A percentile compares a stretch with the other conserved stretches of the same genome.
Evolutionary conservation across 768 basidiomycete genomes (phyloP).

Genomic region (Suillus brevipes): DNA sequence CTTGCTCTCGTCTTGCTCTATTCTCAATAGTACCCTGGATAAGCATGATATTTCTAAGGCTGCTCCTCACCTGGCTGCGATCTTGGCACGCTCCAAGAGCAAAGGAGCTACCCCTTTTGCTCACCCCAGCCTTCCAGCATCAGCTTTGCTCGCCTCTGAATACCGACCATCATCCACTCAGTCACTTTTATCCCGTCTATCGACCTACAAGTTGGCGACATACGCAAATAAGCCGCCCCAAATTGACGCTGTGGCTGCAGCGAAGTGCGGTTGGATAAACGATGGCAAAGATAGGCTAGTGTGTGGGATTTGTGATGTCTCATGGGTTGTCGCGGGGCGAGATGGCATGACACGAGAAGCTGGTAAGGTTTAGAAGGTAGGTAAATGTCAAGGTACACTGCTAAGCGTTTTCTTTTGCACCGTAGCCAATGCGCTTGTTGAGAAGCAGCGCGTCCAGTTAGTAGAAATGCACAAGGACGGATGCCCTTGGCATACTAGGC

Average conservation of each 20-base stretch:
- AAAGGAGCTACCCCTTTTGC: conserved; percentile 51
- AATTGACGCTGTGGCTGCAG: conserved; percentile 77
- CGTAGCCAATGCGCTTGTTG: conserved; percentile 66
- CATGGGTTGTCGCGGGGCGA: conserved; percentile 72
- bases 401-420: conserved; percentile 17
- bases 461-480: conserved; percentile 76
- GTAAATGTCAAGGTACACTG: conserved; percentile 15
- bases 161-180: conserved; percentile 78
- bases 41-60: conserved; percentile 46
- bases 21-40: conserved; percentile 13
- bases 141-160: conserved; percentile 44
- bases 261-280: conserved; percentile 83
- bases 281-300: conserved; percentile 78
- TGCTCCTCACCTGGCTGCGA: conserved; percentile 71
- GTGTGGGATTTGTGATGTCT: conserved; percentile 68
- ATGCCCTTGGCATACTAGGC: conserved; percentile 81
- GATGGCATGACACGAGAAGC: conserved; percentile 77
- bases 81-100: conserved; percentile 50
- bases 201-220: conserved; percentile 77
- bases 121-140: conserved; percentile 30
- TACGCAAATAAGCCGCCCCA: conserved; percentile 75
- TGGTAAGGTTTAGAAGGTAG: conserved; percentile 52
- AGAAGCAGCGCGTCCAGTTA: conserved; percentile 67
- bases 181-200: conserved; percentile 71
- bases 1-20: conserved; percentile 7